These are phyloP conservation scores for Colletotrichum lini DNA, from an alignment of 2,329 filamentous ascomycete genomes.

Conservation along the genomic window DNA sequence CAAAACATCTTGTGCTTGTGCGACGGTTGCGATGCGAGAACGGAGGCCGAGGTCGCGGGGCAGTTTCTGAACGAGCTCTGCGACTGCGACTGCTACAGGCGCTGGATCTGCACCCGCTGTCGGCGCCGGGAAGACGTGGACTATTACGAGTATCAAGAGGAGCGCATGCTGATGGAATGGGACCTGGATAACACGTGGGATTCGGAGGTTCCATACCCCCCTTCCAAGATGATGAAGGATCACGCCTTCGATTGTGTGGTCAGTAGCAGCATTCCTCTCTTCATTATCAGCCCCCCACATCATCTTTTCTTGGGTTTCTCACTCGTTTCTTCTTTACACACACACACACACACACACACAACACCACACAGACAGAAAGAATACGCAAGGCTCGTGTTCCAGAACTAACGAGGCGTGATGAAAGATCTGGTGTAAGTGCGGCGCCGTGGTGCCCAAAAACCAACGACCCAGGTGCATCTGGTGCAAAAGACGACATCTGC, in stretches of 20 bases:
- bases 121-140: too few species aligned
- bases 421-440: not conserved
- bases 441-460: not conserved
- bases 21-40: slow-evolving; percentile 21
- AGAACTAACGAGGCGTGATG: not conserved
- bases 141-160: not conserved
- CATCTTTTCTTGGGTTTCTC: too few species aligned
- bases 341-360: too few species aligned
- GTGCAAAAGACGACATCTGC: not conserved
- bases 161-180: not conserved
- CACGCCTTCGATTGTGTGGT: too few species aligned
- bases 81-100: slow-evolving; percentile 37
- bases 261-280: too few species aligned
- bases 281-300: too few species aligned
- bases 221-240: too few species aligned
- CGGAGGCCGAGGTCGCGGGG: slow-evolving; percentile 15
- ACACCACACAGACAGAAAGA: too few species aligned
- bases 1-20: slow-evolving; percentile 33
- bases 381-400: too few species aligned
- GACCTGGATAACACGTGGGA: too few species aligned
- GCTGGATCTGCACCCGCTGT: slow-evolving; percentile 35
- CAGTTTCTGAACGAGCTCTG: slow-evolving; percentile 30
- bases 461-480: not conserved
- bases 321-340: not conserved
- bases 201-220: too few species aligned